Evolutionary conservation across 176 grass and related monocot genomes (phyloP).

Genomic region (Puya raimondii): DNA sequence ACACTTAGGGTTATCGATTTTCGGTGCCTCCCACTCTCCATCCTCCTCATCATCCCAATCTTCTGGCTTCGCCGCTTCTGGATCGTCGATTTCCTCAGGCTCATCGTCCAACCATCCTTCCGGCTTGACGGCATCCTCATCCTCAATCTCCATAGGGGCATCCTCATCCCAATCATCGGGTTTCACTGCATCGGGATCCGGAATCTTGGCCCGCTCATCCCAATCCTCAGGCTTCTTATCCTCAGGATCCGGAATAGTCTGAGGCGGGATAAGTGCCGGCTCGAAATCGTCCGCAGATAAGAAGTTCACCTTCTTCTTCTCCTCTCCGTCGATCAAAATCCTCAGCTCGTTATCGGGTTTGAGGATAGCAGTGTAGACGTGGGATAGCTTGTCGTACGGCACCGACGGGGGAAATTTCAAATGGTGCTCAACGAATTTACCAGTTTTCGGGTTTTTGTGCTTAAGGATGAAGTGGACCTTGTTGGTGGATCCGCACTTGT

Average conservation of each 20-base stretch:
- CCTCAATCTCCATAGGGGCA: conserved; percentile 84
- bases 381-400: conserved; percentile 81
- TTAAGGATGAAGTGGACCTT: conserved; percentile 97
- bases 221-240: conserved; percentile 99
- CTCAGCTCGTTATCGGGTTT: conserved; percentile 78
- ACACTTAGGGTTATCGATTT: conserved; percentile 93
- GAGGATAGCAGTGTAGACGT: conserved; percentile 90
- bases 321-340: conserved; percentile 86
- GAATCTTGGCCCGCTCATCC: conserved; percentile 89
- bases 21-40: conserved; percentile 87
- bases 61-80: conserved; percentile 76
- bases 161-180: conserved; percentile 97
- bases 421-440: conserved; percentile 87
- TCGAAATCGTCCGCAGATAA: conserved; percentile 84
- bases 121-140: conserved; percentile 79
- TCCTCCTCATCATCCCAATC: conserved; percentile 99
- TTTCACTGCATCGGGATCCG: conserved; percentile 66
- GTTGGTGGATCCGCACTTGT: conserved; percentile 95
- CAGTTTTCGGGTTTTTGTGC: conserved; percentile 93
- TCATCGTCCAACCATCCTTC: conserved; percentile 96
- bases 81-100: conserved; percentile 89
- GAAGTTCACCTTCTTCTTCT: conserved; percentile 77
- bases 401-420: conserved; percentile 87
- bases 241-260: conserved; percentile 92
- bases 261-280: conserved; percentile 69